phyloP scores from a whole-genome alignment of 495 filamentous ascomycete genomes.

The Tuber brumale region DNA sequence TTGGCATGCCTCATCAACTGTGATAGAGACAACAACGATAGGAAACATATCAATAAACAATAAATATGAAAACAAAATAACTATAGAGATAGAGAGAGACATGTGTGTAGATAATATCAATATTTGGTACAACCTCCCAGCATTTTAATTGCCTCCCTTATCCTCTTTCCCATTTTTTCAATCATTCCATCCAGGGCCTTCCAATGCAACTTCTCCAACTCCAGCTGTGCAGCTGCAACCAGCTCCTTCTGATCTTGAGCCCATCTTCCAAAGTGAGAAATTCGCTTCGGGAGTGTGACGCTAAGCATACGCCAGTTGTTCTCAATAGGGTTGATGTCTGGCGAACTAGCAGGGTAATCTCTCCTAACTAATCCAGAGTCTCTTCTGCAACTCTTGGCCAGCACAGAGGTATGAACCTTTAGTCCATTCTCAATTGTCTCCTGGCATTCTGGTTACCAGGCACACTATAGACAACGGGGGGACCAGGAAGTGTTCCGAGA shows the following conservation, averaged over 20 bases:
- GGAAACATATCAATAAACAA: not conserved
- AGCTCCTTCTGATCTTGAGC: not conserved
- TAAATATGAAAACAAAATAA: not conserved
- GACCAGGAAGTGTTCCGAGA: too few relatives aligned
- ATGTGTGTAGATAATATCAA: not conserved
- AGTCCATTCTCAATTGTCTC: too few relatives aligned
- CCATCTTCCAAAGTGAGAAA: not conserved
- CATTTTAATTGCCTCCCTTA: constrained; percentile 8
- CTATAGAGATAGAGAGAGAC: not conserved
- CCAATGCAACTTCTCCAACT: constrained; percentile 12
- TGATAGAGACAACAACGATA: not conserved
- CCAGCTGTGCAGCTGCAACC: not conserved
- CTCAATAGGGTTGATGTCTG: too few relatives aligned
- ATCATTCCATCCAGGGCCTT: constrained; percentile 9
- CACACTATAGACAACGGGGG: too few relatives aligned
- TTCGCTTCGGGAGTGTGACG: too few relatives aligned
- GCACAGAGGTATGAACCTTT: too few relatives aligned
- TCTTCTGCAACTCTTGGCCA: too few relatives aligned
- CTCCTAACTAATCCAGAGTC: too few relatives aligned
- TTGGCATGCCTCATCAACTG: not conserved
- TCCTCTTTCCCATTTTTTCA: constrained; percentile 14
- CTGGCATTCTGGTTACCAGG: too few relatives aligned
- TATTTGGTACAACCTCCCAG: not conserved
- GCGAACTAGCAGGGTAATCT: too few relatives aligned
- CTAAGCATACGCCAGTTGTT: too few relatives aligned